These are phyloP conservation scores for Lipomyces spencermartinsiae DNA, from an alignment of 805 yeast genomes.

Conservation along the genomic window DNA sequence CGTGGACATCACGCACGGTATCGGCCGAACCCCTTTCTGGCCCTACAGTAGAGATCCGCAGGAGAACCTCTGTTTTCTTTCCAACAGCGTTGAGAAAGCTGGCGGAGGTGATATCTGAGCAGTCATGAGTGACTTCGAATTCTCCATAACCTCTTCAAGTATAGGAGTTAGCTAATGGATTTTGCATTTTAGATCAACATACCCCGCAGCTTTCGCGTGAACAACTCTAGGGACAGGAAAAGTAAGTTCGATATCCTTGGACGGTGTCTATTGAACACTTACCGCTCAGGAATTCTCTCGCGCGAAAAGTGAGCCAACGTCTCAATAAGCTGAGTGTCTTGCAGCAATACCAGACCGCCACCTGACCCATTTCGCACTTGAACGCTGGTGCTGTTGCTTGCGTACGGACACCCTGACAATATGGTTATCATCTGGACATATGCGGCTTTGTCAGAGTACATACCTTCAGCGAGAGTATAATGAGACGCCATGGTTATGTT, in stretches of 20 bases:
- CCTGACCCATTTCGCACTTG: constrained; percentile 54
- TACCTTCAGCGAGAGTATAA: neutral
- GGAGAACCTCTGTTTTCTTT: constrained; percentile 65
- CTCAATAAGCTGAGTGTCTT: constrained; percentile 81
- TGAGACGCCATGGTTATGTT: neutral
- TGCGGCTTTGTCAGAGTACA: neutral
- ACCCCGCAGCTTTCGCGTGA: constrained; percentile 86
- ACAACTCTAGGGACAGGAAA: constrained; percentile 56
- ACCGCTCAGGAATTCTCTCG: constrained; percentile 86
- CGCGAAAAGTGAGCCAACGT: constrained; percentile 86
- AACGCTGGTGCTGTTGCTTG: neutral
- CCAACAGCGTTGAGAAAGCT: constrained; percentile 73
- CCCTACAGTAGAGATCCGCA: constrained; percentile 85
- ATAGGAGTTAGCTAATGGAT: neutral
- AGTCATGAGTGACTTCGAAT: constrained; percentile 87
- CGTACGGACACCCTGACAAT: neutral
- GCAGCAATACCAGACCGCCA: constrained; percentile 79
- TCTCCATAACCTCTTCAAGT: constrained; percentile 71
- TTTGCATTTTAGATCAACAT: neutral
- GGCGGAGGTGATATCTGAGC: constrained; percentile 72
- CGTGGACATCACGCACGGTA: constrained; percentile 87
- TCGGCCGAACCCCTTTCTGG: constrained; percentile 85
- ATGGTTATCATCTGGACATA: neutral
- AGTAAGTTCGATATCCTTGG: neutral
- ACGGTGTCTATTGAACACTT: neutral